Evolutionary conservation across 208 protist genomes (phyloP).

Genomic region (Crithidia mellificae): DNA sequence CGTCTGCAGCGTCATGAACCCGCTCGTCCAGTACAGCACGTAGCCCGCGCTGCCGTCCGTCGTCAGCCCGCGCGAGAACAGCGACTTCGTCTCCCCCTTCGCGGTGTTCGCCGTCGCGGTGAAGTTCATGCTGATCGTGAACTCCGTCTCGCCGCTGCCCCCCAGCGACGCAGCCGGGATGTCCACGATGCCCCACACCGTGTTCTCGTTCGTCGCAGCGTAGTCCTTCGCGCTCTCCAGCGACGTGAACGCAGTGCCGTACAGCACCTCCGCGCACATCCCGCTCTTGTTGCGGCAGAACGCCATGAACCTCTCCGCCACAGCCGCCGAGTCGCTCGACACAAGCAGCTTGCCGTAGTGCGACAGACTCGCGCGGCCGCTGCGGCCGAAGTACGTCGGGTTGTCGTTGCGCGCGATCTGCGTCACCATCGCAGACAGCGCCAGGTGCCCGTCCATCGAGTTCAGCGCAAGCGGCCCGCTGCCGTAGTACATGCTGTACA

Average conservation of each 20-base stretch:
- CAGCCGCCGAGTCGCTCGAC: conserved; percentile 36
- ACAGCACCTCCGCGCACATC: conserved; percentile 58
- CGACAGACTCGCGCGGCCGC: conserved; percentile 39
- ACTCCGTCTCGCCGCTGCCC: conserved; percentile 26
- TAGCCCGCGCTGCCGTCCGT: conserved; percentile 41
- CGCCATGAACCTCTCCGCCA: conserved; percentile 49
- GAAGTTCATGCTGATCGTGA: conserved; percentile 91
- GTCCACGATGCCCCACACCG: conserved; percentile 78
- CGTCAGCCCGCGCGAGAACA: conserved; percentile 44
- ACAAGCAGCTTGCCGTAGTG: conserved; percentile 79
- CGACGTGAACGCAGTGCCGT: conserved; percentile 40
- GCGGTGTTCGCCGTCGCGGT: conserved; percentile 74
- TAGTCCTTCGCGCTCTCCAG: conserved; percentile 56
- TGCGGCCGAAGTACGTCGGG: conserved; percentile 59
- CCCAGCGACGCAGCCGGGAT: conserved; percentile 33
- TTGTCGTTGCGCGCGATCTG: conserved; percentile 33
- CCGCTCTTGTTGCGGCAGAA: conserved; percentile 47
- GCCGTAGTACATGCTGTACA: conserved; percentile 48
- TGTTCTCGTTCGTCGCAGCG: conserved; percentile 45
- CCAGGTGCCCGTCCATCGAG: conserved; percentile 61
- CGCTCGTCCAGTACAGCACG: conserved; percentile 71
- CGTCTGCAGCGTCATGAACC: conserved; percentile 83
- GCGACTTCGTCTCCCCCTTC: conserved; percentile 29
- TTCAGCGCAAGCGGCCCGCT: conserved; percentile 36
- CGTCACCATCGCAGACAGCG: conserved; percentile 49